Percentiles rank a stretch among this genome's conserved stretches.
These are phyloP conservation scores for Cunninghamia lanceolata DNA, from an alignment of 75 land plant species.

Conservation along the genomic window DNA sequence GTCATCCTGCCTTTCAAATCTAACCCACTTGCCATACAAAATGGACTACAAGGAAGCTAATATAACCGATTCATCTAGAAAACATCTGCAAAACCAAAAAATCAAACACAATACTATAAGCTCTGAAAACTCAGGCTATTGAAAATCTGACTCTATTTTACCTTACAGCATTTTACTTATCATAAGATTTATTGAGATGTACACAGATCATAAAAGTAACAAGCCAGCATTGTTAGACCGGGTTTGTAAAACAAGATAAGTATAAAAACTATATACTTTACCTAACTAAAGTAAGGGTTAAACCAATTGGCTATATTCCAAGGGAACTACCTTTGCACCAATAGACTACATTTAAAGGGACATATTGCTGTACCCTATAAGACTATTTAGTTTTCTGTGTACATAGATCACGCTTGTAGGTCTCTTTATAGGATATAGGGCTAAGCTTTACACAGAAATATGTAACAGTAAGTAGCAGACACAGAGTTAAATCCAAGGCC, in stretches of 20 bases:
- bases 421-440: neutral
- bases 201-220: neutral
- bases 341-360: too few species aligned
- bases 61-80: neutral
- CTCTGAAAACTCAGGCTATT: neutral
- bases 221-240: neutral
- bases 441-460: neutral
- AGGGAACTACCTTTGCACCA: neutral
- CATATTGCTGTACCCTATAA: neutral
- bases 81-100: constrained; percentile 5
- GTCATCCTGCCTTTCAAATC: constrained; percentile 1
- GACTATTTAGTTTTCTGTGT: neutral
- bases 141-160: neutral
- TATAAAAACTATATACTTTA: neutral
- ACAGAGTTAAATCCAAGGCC: neutral
- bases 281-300: neutral
- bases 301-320: neutral
- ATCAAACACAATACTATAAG: neutral
- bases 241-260: neutral
- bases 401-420: neutral
- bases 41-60: neutral
- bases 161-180: neutral
- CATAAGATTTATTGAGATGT: neutral
- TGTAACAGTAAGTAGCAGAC: neutral
- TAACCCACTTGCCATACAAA: constrained; percentile 8